Percentiles rank a stretch among this genome's conserved stretches.
phyloP scores from a whole-genome alignment of 2,329 filamentous ascomycete genomes.

The Fusarium oligoseptatum region DNA sequence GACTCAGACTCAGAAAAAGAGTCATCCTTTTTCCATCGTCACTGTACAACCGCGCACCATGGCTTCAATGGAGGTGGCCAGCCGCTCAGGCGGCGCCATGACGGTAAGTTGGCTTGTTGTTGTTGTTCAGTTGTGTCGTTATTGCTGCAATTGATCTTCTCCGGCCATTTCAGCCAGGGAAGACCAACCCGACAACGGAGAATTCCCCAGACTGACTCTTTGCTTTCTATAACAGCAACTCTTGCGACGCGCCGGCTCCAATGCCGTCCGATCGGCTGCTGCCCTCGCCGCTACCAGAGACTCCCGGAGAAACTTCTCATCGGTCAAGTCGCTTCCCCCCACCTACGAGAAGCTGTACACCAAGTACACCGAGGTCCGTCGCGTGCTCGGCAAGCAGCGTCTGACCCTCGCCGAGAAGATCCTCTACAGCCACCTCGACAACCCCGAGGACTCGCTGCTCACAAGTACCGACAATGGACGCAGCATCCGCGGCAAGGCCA shows the following conservation, averaged over 20 bases:
- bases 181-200: constrained; percentile 8
- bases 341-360: constrained; percentile 86
- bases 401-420: constrained; percentile 98
- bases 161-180: neutral
- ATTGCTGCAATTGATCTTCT: constrained; percentile 20
- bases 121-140: neutral
- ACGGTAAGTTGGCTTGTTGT: constrained; percentile 53
- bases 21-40: constrained; percentile 31
- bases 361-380: constrained; percentile 80
- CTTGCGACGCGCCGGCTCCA: constrained; percentile 52
- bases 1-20: constrained; percentile 11
- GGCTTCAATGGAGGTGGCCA: constrained; percentile 65
- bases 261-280: constrained; percentile 44
- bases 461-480: constrained; percentile 86
- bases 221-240: constrained; percentile 51
- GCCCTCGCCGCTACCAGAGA: constrained; percentile 47
- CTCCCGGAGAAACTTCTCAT: constrained; percentile 57
- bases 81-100: constrained; percentile 62
- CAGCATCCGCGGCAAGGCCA: constrained; percentile 87
- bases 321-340: constrained; percentile 65
- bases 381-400: constrained; percentile 74
- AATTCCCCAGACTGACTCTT: constrained; percentile 16
- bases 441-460: constrained; percentile 88
- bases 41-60: constrained; percentile 51
- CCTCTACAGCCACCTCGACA: constrained; percentile 93